Evolutionary conservation across 2,329 filamentous ascomycete genomes (phyloP).

Genomic region (Grosmannia huntii): DNA sequence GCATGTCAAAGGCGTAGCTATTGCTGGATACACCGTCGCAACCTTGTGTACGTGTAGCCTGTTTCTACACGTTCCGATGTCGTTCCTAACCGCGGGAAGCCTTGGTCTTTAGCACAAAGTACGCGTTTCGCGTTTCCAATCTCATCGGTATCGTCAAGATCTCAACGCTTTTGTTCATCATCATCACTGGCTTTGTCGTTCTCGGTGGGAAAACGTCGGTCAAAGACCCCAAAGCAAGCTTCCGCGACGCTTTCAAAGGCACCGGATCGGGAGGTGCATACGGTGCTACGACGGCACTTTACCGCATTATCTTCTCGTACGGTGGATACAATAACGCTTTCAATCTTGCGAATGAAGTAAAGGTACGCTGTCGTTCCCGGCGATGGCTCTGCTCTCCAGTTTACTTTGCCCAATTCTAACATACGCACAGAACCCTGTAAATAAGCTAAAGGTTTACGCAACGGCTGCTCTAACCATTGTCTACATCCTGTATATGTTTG

Average conservation of each 20-base stretch:
- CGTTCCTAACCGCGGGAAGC: conserved; percentile 8
- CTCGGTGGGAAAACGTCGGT: conserved; percentile 40
- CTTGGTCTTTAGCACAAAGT: conserved; percentile 36
- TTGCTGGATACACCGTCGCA: conserved; percentile 49
- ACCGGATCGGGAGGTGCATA: conserved; percentile 27
- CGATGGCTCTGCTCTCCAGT: background rate
- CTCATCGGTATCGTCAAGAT: conserved; percentile 43
- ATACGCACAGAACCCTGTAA: conserved; percentile 38
- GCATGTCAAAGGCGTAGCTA: conserved; percentile 54
- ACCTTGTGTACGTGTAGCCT: conserved; percentile 31
- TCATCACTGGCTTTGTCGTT: conserved; percentile 44
- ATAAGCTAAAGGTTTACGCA: conserved; percentile 36
- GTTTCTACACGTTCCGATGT: conserved; percentile 3
- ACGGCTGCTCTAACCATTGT: conserved; percentile 37
- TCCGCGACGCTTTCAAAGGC: conserved; percentile 39
- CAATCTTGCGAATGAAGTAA: conserved; percentile 47
- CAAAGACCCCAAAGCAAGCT: conserved; percentile 38
- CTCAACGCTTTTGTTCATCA: conserved; percentile 43
- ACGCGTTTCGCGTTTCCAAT: conserved; percentile 39
- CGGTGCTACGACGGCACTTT: conserved; percentile 44
- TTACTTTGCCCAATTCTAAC: background rate
- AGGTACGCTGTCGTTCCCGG: conserved; percentile 11
- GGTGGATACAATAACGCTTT: conserved; percentile 46
- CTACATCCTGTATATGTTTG: conserved; percentile 40
- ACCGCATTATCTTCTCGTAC: conserved; percentile 47